These are phyloP conservation scores for Eucalyptus viminalis DNA, from an alignment of 345 rosid genomes.

Conservation along the genomic window DNA sequence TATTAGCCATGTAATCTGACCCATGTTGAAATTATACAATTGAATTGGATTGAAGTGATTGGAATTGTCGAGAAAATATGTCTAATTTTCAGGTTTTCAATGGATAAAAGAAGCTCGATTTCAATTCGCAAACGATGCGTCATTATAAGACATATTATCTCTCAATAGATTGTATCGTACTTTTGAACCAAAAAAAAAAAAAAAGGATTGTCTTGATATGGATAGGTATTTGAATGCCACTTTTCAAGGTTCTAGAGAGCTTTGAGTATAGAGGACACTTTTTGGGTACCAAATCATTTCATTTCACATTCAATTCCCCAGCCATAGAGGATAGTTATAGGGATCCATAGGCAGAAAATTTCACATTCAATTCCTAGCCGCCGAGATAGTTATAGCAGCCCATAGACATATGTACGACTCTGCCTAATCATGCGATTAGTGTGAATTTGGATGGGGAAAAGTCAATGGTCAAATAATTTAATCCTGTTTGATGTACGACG, in stretches of 20 bases:
- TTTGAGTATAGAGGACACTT: neutral
- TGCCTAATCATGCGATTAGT: neutral
- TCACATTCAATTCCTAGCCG: neutral
- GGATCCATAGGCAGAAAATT: neutral
- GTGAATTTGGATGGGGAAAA: neutral
- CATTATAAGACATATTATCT: neutral
- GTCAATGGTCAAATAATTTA: neutral
- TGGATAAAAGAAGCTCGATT: neutral
- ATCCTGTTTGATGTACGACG: neutral
- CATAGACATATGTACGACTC: neutral
- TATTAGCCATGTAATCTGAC: neutral
- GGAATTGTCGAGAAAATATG: neutral
- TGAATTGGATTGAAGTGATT: neutral
- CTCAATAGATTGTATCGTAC: neutral
- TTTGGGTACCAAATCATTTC: neutral
- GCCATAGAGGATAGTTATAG: neutral
- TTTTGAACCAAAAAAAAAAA: too few species aligned
- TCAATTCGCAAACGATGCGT: fast-evolving
- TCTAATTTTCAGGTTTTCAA: neutral
- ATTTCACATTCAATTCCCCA: neutral
- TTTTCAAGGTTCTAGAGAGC: neutral
- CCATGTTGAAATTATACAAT: neutral
- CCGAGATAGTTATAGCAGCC: neutral
- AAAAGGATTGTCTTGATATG: neutral
- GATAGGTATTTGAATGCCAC: neutral